These are phyloP conservation scores for Umbelopsis sp. DNA, from an alignment of 192 early-diverging fungal species.

Conservation along the genomic window DNA sequence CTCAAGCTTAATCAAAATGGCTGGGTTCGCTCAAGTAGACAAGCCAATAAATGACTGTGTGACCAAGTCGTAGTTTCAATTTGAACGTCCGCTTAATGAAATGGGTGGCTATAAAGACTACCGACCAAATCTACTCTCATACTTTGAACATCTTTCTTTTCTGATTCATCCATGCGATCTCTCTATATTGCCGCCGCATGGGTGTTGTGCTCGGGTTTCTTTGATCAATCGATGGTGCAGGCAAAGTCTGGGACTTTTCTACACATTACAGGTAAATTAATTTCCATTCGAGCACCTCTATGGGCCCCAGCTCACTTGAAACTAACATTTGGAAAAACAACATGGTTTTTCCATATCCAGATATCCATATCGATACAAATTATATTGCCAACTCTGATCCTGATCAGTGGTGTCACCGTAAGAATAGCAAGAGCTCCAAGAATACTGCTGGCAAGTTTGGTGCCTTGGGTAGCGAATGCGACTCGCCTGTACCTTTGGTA, in stretches of 20 bases:
- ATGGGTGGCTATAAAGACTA: too few relatives aligned
- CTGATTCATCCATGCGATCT: background rate
- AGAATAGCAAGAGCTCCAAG: constrained; percentile 11
- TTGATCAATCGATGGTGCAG: background rate
- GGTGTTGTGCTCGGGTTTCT: background rate
- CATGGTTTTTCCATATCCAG: constrained; percentile 13
- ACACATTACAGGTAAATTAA: constrained; percentile 36
- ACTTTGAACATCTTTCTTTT: background rate
- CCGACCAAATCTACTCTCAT: background rate
- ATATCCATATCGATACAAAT: constrained; percentile 43
- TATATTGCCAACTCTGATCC: constrained; percentile 41
- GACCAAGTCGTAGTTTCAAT: too few relatives aligned
- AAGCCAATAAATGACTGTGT: too few relatives aligned
- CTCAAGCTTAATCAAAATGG: too few relatives aligned
- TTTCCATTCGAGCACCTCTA: background rate
- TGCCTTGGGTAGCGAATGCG: constrained; percentile 36
- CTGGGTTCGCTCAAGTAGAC: too few relatives aligned
- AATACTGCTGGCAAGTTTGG: constrained; percentile 43
- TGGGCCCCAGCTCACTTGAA: too few relatives aligned
- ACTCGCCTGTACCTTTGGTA: constrained; percentile 37
- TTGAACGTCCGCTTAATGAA: too few relatives aligned
- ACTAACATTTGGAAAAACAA: background rate
- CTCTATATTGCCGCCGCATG: background rate
- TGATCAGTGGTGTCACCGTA: constrained; percentile 35
- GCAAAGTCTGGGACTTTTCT: constrained; percentile 34